Evolutionary conservation across 2,329 filamentous ascomycete species (phyloP).

Genomic region (Colletotrichum noveboracense): DNA sequence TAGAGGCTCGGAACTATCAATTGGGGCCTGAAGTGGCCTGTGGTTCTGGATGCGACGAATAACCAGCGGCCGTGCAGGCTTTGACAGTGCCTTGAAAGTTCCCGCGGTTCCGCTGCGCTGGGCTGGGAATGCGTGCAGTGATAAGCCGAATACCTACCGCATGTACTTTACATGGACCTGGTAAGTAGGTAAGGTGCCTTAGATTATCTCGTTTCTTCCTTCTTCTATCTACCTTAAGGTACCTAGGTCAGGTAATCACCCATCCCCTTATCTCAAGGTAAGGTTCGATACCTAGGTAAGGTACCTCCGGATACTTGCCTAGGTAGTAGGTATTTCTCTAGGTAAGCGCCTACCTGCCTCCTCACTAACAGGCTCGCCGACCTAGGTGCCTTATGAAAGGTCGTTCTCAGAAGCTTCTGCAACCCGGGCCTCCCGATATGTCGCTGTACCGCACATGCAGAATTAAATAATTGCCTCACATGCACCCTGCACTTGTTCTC

Average conservation of each 20-base stretch:
- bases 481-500: not conserved
- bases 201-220: not conserved
- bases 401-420: not conserved
- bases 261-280: not conserved
- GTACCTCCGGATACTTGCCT: not conserved
- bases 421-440: not conserved
- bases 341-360: not conserved
- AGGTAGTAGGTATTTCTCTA: not conserved
- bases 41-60: not conserved
- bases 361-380: not conserved
- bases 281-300: not conserved
- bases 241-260: not conserved
- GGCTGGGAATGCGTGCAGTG: not conserved
- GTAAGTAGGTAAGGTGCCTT: too few species aligned
- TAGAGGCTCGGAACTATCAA: not conserved
- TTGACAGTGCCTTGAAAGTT: not conserved
- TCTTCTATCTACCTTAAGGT: not conserved
- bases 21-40: not conserved
- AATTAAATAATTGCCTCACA: not conserved
- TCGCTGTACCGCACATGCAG: not conserved
- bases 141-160: not conserved
- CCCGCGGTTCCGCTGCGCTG: not conserved
- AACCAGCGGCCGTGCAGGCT: not conserved
- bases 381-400: not conserved
- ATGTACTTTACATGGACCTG: too few species aligned